phyloP scores from a whole-genome alignment of 2,329 filamentous ascomycete genomes.

The Podosphaera xanthii region DNA sequence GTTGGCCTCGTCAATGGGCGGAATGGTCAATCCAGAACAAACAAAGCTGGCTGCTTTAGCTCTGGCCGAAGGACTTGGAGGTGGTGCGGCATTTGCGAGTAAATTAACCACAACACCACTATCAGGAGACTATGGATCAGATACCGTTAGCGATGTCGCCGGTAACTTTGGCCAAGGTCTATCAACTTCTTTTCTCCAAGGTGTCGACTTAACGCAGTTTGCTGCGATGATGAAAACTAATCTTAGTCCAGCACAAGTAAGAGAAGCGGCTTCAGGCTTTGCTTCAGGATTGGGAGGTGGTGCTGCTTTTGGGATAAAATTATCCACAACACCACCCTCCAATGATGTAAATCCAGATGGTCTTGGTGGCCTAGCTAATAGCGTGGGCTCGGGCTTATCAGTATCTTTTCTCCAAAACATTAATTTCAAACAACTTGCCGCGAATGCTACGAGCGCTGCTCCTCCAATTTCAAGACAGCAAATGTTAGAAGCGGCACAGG shows the following conservation, averaged over 20 bases:
- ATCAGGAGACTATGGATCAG: slow-evolving; percentile 1
- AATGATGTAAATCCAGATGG: slow-evolving; percentile 3
- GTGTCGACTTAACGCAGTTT: slow-evolving; percentile 1
- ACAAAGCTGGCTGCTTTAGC: slow-evolving; percentile 1
- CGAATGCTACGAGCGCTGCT: neutral
- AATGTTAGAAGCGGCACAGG: slow-evolving; percentile 1
- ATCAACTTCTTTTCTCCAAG: slow-evolving; percentile 2
- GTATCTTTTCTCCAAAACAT: slow-evolving; percentile 2
- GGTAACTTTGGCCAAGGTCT: slow-evolving; percentile 5
- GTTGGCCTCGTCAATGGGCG: neutral
- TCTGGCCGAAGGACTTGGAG: slow-evolving; percentile 1
- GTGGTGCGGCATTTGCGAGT: slow-evolving; percentile 2
- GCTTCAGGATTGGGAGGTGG: neutral
- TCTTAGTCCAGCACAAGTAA: neutral
- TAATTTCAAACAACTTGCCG: neutral
- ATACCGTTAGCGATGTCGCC: slow-evolving; percentile 4
- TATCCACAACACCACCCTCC: neutral
- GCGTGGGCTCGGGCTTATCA: slow-evolving; percentile 3
- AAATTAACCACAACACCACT: slow-evolving; percentile 1
- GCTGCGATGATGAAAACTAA: neutral
- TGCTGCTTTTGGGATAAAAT: neutral
- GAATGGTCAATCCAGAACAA: neutral
- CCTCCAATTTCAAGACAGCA: neutral
- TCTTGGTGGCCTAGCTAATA: slow-evolving; percentile 4
- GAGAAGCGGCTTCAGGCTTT: neutral